Evolutionary conservation across 345 rosid species (phyloP).

Genomic region (Eucalyptus sideroxylon): DNA sequence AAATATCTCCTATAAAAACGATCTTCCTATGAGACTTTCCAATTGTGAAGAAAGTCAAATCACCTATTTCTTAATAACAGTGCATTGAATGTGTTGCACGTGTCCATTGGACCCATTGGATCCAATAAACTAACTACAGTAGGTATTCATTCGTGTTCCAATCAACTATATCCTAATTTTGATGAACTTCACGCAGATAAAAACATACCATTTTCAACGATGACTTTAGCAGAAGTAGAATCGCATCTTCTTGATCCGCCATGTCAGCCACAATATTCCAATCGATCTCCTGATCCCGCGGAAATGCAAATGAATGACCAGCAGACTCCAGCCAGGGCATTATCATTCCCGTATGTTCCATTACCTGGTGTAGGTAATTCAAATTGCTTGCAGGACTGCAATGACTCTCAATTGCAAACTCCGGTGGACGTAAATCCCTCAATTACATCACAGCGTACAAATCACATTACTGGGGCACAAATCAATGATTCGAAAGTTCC

Average conservation of each 20-base stretch:
- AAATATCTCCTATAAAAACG: accelerated
- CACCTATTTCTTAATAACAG: too few species aligned
- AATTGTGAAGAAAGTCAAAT: too few species aligned
- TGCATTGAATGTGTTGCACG: too few species aligned
- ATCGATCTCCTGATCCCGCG: too few species aligned
- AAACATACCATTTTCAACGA: too few species aligned
- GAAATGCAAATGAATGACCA: not conserved
- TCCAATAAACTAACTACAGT: too few species aligned
- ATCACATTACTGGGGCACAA: too few species aligned
- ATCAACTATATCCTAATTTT: too few species aligned
- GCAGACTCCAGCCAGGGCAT: accelerated
- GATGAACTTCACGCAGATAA: too few species aligned
- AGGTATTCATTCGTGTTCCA: accelerated
- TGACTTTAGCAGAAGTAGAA: too few species aligned
- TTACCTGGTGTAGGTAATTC: too few species aligned
- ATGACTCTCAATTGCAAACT: not conserved
- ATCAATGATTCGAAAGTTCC: not conserved
- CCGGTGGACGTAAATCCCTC: not conserved
- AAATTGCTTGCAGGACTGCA: not conserved
- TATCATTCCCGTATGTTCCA: accelerated
- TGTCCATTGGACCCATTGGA: too few species aligned
- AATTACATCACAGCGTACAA: not conserved
- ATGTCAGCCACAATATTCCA: not conserved
- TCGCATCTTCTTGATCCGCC: not conserved
- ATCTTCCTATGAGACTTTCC: accelerated